These are phyloP conservation scores for Apiotrichum veenhuisii DNA, from an alignment of 1,284 basidiomycete species.

Conservation along the genomic window DNA sequence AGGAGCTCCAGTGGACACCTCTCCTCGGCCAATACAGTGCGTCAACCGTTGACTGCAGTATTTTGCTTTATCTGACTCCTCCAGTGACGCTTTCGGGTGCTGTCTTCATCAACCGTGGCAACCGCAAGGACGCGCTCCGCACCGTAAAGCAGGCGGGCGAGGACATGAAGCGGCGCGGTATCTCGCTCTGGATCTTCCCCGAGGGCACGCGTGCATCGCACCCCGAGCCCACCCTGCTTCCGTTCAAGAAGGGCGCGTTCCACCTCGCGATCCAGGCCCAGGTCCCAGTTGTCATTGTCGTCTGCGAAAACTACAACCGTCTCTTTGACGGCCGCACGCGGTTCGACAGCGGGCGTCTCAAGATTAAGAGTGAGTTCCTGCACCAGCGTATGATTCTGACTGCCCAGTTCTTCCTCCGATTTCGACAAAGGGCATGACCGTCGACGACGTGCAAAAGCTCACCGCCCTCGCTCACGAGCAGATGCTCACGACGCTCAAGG, in stretches of 20 bases:
- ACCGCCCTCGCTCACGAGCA: conserved; percentile 48
- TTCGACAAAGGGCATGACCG: conserved; percentile 50
- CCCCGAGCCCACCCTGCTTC: conserved; percentile 65
- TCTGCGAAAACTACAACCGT: conserved; percentile 90
- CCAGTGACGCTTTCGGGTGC: conserved; percentile 79
- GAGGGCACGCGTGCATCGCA: conserved; percentile 81
- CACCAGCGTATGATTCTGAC: neutral
- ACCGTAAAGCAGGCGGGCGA: conserved; percentile 75
- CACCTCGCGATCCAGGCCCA: conserved; percentile 81
- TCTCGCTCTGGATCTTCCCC: conserved; percentile 84
- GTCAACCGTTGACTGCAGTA: too few relatives aligned
- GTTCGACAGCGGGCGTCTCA: conserved; percentile 73
- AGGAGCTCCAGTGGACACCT: conserved; percentile 80
- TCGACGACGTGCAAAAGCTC: conserved; percentile 51
- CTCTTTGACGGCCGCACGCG: conserved; percentile 69
- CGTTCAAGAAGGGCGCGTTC: conserved; percentile 98
- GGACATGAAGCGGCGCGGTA: conserved; percentile 66
- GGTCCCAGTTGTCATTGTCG: conserved; percentile 83
- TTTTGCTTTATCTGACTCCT: neutral
- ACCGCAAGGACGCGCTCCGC: conserved; percentile 66
- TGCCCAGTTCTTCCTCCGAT: conserved; percentile 54
- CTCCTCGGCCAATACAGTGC: conserved; percentile 77
- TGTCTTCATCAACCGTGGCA: conserved; percentile 88
- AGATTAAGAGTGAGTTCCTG: conserved; percentile 69
- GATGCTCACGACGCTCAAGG: conserved; percentile 50